These are phyloP conservation scores for Liquidambar formosana DNA, from an alignment of 164 flowering plant species.

Conservation along the genomic window DNA sequence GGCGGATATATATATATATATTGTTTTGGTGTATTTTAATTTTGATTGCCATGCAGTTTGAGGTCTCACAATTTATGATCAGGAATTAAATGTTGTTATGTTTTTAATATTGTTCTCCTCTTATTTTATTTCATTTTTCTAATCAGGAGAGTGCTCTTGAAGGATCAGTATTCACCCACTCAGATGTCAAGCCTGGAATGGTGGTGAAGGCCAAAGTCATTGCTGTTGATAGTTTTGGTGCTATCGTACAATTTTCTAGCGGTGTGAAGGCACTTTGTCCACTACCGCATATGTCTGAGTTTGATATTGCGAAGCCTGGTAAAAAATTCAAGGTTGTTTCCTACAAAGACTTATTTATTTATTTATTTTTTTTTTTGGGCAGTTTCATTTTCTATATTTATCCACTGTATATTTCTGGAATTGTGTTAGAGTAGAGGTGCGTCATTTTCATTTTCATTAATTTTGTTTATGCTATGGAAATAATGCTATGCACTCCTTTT, in stretches of 20 bases:
- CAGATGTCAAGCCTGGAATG: conserved; percentile 98
- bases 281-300: conserved; percentile 92
- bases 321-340: conserved; percentile 79
- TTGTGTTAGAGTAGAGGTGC: background rate
- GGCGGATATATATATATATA: background rate
- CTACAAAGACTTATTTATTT: background rate
- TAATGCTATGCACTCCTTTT: background rate
- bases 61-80: background rate
- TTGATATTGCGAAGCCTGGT: conserved; percentile 76
- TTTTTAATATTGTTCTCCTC: background rate
- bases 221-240: conserved; percentile 73
- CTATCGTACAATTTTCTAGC: conserved; percentile 79
- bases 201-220: conserved; percentile 77
- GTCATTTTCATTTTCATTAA: background rate
- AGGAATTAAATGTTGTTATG: background rate
- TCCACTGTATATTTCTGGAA: background rate
- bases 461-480: background rate
- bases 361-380: background rate
- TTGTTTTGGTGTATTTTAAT: background rate
- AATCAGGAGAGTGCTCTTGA: conserved; percentile 84
- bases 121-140: conserved; percentile 13
- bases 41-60: background rate
- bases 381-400: background rate
- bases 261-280: conserved; percentile 98
- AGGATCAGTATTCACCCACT: conserved; percentile 79